Evolutionary conservation across 768 basidiomycete genomes (phyloP), one percentile per base, ranked within the genome.

Genomic region (Naganishia randhawae): DNA sequence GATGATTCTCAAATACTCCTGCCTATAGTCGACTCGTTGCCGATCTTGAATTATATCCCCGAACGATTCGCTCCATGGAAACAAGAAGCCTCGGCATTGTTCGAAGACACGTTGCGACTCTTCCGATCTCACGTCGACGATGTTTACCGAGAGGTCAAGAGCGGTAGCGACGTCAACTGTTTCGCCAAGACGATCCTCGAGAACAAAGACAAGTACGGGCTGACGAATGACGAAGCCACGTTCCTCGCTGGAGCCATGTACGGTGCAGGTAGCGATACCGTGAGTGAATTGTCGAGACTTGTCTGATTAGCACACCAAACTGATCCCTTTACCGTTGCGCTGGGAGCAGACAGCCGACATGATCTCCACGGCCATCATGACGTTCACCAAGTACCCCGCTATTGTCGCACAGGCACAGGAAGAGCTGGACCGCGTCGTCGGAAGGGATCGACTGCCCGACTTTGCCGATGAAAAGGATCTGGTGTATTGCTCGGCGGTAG

Each of bases 161-260:
- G 45, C 63, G 63, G 63, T 17, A 64, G 50, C 33, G 63, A 64
- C 10, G 45, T 64, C 8, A 64, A 64, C 17, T 82, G 85, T 22
- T 88, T 88, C 72, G 85, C 83, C 0, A 84, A 82, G 73, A 85
- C 86, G 69, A 82, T 88, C 32, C 78, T 87, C 1, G 84, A 86
- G 70, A 83, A 83, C 19, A 85, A 87, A 72, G 67, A 74, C 1
- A 83, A 85, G 52, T 83, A 85, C 53, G 84, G 83, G 13, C 82
- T 87, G 11, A 83, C 85, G 2, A 81, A 85, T 64, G 81, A 84
- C 64, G 86, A 88, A 72, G 83, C 84, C 31, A 84, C 86, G 0
- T 88, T 88, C 74, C 83, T 88, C 29, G 84, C 85, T 0, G 87
- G 87, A 0, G 83, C 83, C 42, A 84, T 88, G 77, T 88, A 86